Evolutionary conservation across 1,284 basidiomycete species (phyloP), one percentile per base, ranked within the genome.

Genomic region (Cryptococcus deneoformans): DNA sequence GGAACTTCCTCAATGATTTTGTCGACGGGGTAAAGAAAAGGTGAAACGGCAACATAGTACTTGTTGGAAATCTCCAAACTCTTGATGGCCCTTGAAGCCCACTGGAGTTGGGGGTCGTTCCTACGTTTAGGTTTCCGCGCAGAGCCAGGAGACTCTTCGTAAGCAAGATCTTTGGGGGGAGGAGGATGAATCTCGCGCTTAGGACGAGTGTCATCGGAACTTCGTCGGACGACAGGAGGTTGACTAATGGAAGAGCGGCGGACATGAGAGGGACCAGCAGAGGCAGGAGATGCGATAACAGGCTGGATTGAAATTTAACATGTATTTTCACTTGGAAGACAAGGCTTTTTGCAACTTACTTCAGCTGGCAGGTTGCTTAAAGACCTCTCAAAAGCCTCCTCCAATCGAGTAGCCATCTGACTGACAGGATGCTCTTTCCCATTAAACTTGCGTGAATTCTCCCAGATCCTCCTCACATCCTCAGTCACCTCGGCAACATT

Each of bases 121-220:
- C 74, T 71, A 73, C 85, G 87, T 61, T 81, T 82, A n/a, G 70
- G 56, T 79, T 81, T 71, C 68, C 70, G 72, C 54, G 73, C 73
- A 7, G 65, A 52, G 36, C 63, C 68, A n/a, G 75, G 66, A 46
- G 77, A 82, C 68, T 92, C 89, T 36, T 84, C 82, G 73, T 93
- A 96, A 0, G 89, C 85, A 20, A 96, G 79, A 68, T 98, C 95
- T 76, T 92, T 93, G 0, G 92, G 87, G 12, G 92, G 87, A 16
- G 94, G 94, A 10, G 94, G 92, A 69, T 97, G 93, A 43, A 97
- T 94, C 76, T 98, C 95, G 53, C 95, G 89, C 80, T 97, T 97
- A 0, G 95, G 95, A 20, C 95, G 86, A 35, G 78, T 79, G 60
- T 84, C 79, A 46, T 77, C 76, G n/a, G 79, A 77, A 10, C 76